phyloP scores from a whole-genome alignment of 2,329 filamentous ascomycete species.

The Alternaria longipes region DNA sequence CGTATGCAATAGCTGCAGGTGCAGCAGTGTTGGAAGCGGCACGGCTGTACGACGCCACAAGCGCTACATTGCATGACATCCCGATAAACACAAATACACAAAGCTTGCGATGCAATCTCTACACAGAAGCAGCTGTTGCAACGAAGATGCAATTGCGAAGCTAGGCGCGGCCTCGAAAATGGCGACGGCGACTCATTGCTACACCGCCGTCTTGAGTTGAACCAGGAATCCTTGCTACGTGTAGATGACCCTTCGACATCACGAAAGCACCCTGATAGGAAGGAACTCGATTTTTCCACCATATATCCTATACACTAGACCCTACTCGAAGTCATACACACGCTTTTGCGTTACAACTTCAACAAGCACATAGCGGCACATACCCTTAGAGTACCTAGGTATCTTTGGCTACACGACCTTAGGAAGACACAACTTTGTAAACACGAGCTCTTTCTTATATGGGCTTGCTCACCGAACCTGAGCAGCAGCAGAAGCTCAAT shows the following conservation, averaged over 20 bases:
- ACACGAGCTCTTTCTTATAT: no score
- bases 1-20: background rate
- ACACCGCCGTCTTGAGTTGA: background rate
- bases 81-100: background rate
- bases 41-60: background rate
- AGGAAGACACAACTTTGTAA: no score
- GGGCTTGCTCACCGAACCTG: background rate
- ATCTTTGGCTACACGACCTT: no score
- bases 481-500: background rate
- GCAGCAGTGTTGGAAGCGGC: slow-evolving; percentile 5
- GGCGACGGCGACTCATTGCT: background rate
- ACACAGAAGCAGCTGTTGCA: background rate
- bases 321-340: no score
- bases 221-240: background rate
- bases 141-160: background rate
- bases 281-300: no score
- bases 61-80: background rate
- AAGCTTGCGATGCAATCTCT: background rate
- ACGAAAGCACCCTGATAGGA: no score
- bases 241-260: background rate
- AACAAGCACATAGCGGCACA: no score
- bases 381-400: no score
- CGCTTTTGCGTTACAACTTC: no score
- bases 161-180: background rate
- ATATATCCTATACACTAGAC: no score